Evolutionary conservation across 2,329 filamentous ascomycete genomes (phyloP), one percentile per base, ranked within the genome.

Genomic region (Paraphoma chrysanthemicola): DNA sequence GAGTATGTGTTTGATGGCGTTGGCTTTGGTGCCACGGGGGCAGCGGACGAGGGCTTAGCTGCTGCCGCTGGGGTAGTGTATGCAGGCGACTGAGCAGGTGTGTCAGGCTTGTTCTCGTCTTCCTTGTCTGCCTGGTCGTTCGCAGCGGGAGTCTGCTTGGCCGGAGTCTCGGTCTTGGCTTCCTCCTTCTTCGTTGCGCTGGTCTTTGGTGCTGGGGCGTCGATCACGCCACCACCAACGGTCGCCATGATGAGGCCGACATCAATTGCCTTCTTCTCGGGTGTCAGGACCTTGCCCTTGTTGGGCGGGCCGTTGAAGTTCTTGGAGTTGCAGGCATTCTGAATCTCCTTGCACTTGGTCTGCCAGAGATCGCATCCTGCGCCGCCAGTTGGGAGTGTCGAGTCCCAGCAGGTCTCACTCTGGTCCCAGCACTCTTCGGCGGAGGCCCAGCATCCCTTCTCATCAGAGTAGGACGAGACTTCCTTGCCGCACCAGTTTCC

Each of bases 401-500:
- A 73, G 44, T 80, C 72, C 76, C 85, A 91, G 80, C 90, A 92
- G n/a, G 63, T 69, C 2, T 82, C 74, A 30, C 78, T 76, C 77
- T 92, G 88, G 28, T 74, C 70, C 80, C 82, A 92, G 81, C 78
- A 80, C 10, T 76, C 60, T 56, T 76, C 62, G 12, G 54, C 60
- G 1, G 75, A 63, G 23, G 69, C 80, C 85, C 86, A 91, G 80
- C 90, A 92, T 12, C 82, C 82, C 1, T 69, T 69, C 69, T 87
- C 80, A 44, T 79, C 78, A 4, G 76, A 78, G 77, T 89, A 91
- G 8, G 75, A 66, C 0, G 83, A 72, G 1, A 91, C 81, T 68
- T 90, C 83, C 56, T 82, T 79, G 49, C 83, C 88, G 75, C 88
- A 90, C 89, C 89, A 92, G 78, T 92, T 91, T 56, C 80, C 89